These are phyloP conservation scores for Amaranthus hypochondriacus DNA, from an alignment of 148 eudicot species.

Conservation along the genomic window DNA sequence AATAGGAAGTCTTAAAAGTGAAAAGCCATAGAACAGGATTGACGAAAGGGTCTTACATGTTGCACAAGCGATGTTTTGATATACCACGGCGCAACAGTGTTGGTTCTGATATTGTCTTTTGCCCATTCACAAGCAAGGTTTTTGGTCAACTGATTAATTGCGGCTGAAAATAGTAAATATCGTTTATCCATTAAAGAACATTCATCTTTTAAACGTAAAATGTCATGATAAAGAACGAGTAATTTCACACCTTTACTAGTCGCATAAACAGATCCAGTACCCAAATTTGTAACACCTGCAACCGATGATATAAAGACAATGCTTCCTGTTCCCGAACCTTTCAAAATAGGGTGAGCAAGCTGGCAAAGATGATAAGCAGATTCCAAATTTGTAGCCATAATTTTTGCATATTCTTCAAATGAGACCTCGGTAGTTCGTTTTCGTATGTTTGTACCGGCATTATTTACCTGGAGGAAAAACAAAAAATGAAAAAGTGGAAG, in stretches of 20 bases:
- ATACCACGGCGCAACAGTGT: conserved; percentile 71
- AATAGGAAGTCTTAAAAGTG: neutral
- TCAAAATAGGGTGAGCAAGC: conserved; percentile 74
- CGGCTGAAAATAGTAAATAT: conserved; percentile 36
- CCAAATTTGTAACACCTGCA: conserved; percentile 55
- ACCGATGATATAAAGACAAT: conserved; percentile 86
- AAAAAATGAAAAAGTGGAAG: neutral
- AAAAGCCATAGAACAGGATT: neutral
- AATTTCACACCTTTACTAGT: conserved; percentile 63
- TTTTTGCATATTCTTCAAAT: conserved; percentile 54
- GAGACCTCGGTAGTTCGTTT: conserved; percentile 61
- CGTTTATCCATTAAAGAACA: neutral
- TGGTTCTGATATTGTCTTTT: conserved; percentile 65
- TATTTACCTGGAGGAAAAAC: conserved; percentile 50
- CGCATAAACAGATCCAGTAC: conserved; percentile 66
- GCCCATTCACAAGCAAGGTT: conserved; percentile 95
- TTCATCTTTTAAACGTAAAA: neutral
- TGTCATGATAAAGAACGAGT: conserved; percentile 18
- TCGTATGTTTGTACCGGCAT: conserved; percentile 79
- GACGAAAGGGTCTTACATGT: conserved; percentile 36
- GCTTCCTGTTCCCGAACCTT: conserved; percentile 69
- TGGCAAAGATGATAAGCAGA: conserved; percentile 79
- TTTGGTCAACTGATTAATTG: conserved; percentile 73
- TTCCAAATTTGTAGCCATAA: conserved; percentile 80
- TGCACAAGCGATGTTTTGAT: conserved; percentile 67